These are phyloP conservation scores for Thelonectria blattea DNA, from an alignment of 2,329 filamentous ascomycete species.

Conservation along the genomic window DNA sequence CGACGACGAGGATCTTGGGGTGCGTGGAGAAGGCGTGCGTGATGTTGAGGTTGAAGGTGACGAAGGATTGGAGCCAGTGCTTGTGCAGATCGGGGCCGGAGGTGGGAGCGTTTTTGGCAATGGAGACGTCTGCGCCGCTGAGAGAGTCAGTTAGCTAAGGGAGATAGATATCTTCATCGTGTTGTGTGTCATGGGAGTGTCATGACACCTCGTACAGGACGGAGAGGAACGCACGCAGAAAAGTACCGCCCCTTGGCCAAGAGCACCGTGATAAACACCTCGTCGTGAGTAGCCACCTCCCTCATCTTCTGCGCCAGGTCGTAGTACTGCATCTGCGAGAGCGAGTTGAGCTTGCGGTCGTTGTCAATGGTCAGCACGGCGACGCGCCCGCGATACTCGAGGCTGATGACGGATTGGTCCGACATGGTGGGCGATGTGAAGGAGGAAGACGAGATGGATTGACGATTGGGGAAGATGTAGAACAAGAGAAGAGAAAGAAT, in stretches of 20 bases:
- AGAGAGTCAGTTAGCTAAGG: constrained; percentile 11
- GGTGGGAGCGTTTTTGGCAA: constrained; percentile 52
- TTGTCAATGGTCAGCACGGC: constrained; percentile 87
- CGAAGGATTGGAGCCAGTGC: constrained; percentile 73
- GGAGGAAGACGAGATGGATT: not conserved
- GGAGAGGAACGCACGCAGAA: constrained; percentile 74
- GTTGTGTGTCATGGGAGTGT: not conserved
- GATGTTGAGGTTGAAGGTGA: constrained; percentile 85
- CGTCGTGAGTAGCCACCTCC: constrained; percentile 78
- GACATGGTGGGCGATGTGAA: constrained; percentile 21
- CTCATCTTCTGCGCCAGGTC: constrained; percentile 74
- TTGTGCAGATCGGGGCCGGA: constrained; percentile 48
- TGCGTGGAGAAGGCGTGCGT: constrained; percentile 92
- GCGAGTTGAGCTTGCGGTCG: constrained; percentile 84
- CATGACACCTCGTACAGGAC: not conserved
- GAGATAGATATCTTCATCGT: not conserved
- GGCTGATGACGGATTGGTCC: constrained; percentile 39
- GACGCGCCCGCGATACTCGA: constrained; percentile 51
- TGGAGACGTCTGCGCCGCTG: constrained; percentile 81
- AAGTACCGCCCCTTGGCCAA: constrained; percentile 85
- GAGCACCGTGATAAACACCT: constrained; percentile 84
- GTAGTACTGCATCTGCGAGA: constrained; percentile 77
- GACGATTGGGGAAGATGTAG: not conserved
- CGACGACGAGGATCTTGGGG: constrained; percentile 89
- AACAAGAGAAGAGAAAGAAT: not conserved